Evolutionary conservation across 208 protist genomes (phyloP).

Genomic region (Crithidia mellificae): DNA sequence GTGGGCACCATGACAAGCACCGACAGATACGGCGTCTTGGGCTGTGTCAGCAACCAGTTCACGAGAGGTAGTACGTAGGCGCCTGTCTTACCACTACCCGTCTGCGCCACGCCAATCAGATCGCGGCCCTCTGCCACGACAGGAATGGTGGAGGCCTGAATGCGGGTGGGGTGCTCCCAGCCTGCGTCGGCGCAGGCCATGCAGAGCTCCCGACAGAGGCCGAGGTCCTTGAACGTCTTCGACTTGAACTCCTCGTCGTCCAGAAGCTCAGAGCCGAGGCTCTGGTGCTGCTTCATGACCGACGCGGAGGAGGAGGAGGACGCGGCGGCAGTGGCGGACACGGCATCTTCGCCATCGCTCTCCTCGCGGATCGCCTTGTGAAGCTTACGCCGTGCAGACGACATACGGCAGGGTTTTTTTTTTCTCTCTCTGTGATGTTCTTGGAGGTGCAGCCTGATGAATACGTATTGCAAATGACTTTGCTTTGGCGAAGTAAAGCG

Average conservation of each 20-base stretch:
- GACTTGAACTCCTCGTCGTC: constrained; percentile 82
- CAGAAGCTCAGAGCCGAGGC: constrained; percentile 78
- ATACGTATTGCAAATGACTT: no score
- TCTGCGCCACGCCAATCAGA: constrained; percentile 98
- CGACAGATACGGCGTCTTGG: constrained; percentile 89
- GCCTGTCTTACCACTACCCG: constrained; percentile 99
- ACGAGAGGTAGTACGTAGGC: constrained; percentile 99
- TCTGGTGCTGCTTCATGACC: constrained; percentile 41
- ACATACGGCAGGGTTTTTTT: no score
- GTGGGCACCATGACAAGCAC: constrained; percentile 97
- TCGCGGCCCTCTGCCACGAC: constrained; percentile 88
- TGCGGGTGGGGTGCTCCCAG: constrained; percentile 94
- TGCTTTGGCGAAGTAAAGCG: no score
- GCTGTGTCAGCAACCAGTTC: constrained; percentile 93
- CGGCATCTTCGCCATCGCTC: constrained; percentile 25
- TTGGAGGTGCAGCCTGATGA: background rate
- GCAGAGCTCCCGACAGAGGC: constrained; percentile 91
- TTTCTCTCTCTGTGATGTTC: no score
- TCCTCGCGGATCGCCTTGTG: constrained; percentile 36
- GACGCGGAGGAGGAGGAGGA: background rate
- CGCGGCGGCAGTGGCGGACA: constrained; percentile 1
- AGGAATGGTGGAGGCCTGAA: constrained; percentile 96
- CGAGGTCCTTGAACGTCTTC: constrained; percentile 87
- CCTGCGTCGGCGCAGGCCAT: constrained; percentile 88
- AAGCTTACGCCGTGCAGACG: constrained; percentile 34